phyloP scores from a whole-genome alignment of 805 yeast species.

The Yarrowia yakushimensis region DNA sequence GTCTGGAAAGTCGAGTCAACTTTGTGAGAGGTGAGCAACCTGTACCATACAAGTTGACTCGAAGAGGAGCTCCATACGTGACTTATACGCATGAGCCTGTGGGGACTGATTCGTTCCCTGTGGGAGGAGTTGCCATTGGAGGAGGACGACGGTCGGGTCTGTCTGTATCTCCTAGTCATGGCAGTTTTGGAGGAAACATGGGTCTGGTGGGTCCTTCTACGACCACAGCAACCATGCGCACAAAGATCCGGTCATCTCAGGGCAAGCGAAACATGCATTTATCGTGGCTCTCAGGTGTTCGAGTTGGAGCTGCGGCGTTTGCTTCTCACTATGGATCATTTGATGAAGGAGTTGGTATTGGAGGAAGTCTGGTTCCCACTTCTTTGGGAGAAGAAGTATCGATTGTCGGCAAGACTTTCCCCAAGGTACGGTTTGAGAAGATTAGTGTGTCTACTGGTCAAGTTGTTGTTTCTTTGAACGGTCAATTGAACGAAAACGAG shows the following conservation, averaged over 20 bases:
- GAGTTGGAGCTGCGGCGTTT: constrained; percentile 43
- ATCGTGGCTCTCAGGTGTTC: constrained; percentile 91
- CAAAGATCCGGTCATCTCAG: neutral
- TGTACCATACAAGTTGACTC: constrained; percentile 41
- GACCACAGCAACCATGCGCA: neutral
- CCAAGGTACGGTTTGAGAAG: constrained; percentile 78
- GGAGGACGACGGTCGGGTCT: constrained; percentile 17
- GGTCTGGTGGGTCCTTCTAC: neutral
- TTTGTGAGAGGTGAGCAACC: constrained; percentile 41
- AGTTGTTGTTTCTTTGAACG: constrained; percentile 70
- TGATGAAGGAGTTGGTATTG: constrained; percentile 24
- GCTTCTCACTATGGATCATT: constrained; percentile 32
- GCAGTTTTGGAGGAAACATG: neutral
- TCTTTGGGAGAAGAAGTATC: constrained; percentile 92
- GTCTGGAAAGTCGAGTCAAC: constrained; percentile 46
- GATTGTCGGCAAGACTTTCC: constrained; percentile 81
- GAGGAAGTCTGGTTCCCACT: constrained; percentile 39
- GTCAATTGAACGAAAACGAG: constrained; percentile 58
- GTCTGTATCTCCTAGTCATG: neutral
- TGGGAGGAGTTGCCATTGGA: neutral
- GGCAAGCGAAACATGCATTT: constrained; percentile 45
- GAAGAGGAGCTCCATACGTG: constrained; percentile 43
- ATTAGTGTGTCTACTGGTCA: constrained; percentile 86
- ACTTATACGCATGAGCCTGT: constrained; percentile 54
- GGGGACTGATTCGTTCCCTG: constrained; percentile 2